Percentiles rank a stretch among this genome's conserved stretches.
Evolutionary conservation across 106 monocot species (phyloP).

Genomic region (Amphibolis antarctica): DNA sequence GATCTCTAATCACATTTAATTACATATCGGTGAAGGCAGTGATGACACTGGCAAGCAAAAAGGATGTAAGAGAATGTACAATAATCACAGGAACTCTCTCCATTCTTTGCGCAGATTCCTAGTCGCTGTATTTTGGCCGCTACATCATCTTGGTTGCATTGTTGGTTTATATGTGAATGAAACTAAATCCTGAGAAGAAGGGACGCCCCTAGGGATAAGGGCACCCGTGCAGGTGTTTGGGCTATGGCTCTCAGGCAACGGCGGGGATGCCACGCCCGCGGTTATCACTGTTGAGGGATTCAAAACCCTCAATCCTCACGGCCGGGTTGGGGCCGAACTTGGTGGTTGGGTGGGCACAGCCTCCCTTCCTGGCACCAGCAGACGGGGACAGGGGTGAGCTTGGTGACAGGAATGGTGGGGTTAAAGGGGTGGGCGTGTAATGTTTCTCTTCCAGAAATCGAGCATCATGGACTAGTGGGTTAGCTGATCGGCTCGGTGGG

Average conservation of each 20-base stretch:
- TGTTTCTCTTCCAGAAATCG: constrained; percentile 36
- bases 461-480: constrained; percentile 58
- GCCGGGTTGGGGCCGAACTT: constrained; percentile 17
- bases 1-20: too few relatives aligned
- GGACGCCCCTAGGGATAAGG: too few relatives aligned
- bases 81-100: constrained; percentile 11
- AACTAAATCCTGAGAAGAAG: background rate
- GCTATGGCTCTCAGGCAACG: constrained; percentile 9
- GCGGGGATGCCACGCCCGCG: constrained; percentile 16
- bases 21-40: background rate
- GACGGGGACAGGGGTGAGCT: constrained; percentile 4
- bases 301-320: constrained; percentile 23
- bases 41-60: background rate
- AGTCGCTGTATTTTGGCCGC: background rate
- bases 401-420: background rate
- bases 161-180: background rate
- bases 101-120: background rate
- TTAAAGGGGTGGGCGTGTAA: background rate
- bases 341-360: constrained; percentile 7
- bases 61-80: background rate
- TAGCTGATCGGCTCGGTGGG: constrained; percentile 41
- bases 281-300: constrained; percentile 8
- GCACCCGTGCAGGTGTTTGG: too few relatives aligned
- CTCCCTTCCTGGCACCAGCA: background rate
- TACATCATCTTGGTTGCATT: background rate